Base-by-base conservation (phyloP, 345 rosid genomes). In the Kandelia obovata region DNA sequence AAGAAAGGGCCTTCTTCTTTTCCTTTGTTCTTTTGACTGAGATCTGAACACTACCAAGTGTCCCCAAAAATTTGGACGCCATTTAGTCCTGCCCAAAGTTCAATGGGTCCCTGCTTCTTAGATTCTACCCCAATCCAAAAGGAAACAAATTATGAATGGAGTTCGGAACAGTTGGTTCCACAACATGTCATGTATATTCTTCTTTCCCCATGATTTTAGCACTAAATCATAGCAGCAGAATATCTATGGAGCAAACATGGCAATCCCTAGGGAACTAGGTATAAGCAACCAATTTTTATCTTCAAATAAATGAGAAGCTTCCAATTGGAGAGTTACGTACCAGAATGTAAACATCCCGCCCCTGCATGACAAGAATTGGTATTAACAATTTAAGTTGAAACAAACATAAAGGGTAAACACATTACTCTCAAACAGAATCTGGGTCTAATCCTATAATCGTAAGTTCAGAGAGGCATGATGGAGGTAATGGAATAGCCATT, bases 261-360 rank as follows among this genome's bases (percentile, higher is more conserved):
- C 5, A 51, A 51, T 19, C 26, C 26, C 26, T 25, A 27, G 46
- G 46, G 49, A 46, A 27, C 13, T 16, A 28, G 7, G 23, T 25
- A 47, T 17, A 7, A 64, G 34, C n/a, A 53, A 32, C 7, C 26
- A 28, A 46, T 34, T 49, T 55, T 56, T 68, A 37, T 71, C 70
- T 67, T 58, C 39, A 71, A 30, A 62, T 71, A 68, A 66, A 65
- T 28, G n/a, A 6, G 51, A 78, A 65, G 75, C 64, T 66, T 69
- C 37, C 28, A 79, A 65, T 69, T 75, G 70, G 72, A 77, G 73
- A 71, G 51, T 59, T 77, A 85, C 96, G 78, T 68, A 91, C 98
- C 96, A 94, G 87, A 81, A 94, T 91, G 85, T 89, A 94, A 62
- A 94, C 95, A 66, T 91, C 93, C 76, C 96, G 86, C n/a, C 98